phyloP scores from a whole-genome alignment of 768 basidiomycete species.

The Cubamyces sp. region DNA sequence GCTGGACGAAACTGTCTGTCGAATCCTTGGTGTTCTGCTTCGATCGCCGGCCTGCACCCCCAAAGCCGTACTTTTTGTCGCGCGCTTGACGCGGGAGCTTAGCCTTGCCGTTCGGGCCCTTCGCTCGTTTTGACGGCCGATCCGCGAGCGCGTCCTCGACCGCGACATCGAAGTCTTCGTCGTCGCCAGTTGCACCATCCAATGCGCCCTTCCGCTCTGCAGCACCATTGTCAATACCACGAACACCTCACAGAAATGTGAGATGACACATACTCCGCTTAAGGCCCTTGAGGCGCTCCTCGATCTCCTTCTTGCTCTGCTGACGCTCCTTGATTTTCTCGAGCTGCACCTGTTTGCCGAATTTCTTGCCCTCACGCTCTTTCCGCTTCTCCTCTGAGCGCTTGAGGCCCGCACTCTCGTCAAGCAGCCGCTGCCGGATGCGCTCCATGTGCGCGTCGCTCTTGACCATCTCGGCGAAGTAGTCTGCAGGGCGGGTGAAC shows the following conservation, averaged over 20 bases:
- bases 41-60: slow-evolving; percentile 65
- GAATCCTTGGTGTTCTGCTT: slow-evolving; percentile 86
- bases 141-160: slow-evolving; percentile 88
- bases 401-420: slow-evolving; percentile 88
- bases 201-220: slow-evolving; percentile 85
- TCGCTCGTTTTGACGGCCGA: slow-evolving; percentile 64
- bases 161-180: slow-evolving; percentile 82
- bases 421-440: slow-evolving; percentile 85
- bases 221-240: slow-evolving; percentile 1
- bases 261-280: slow-evolving; percentile 70
- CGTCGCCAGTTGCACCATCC: slow-evolving; percentile 65
- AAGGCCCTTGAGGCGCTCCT: slow-evolving; percentile 80
- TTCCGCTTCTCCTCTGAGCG: slow-evolving; percentile 89
- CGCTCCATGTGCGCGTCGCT: slow-evolving; percentile 97
- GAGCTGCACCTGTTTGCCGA: slow-evolving; percentile 95
- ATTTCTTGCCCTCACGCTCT: slow-evolving; percentile 96
- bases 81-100: slow-evolving; percentile 60
- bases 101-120: slow-evolving; percentile 35
- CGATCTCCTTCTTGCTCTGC: slow-evolving; percentile 88
- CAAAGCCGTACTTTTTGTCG: slow-evolving; percentile 83
- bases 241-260: neutral
- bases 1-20: slow-evolving; percentile 69
- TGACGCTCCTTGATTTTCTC: slow-evolving; percentile 94
- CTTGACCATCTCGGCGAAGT: slow-evolving; percentile 99
- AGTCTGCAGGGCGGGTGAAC: slow-evolving; percentile 91